phyloP scores from a whole-genome alignment of 352 stramenopile species.

The Phytophthora pseudosyringae region DNA sequence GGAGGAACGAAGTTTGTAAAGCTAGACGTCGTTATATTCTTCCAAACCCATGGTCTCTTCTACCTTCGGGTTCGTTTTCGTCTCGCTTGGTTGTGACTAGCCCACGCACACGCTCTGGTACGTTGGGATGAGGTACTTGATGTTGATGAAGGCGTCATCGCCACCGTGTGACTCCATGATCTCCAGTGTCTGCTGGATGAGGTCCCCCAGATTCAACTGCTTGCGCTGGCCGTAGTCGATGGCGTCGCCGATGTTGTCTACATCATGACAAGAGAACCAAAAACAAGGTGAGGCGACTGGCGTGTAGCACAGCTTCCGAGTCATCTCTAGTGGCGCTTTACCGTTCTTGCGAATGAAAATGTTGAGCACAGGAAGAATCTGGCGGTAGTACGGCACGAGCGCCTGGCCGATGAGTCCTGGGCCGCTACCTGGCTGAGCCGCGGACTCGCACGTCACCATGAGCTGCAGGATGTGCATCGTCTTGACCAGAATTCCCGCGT shows the following conservation, averaged over 20 bases:
- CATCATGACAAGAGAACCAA: not conserved
- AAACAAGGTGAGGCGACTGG: not conserved
- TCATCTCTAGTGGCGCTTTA: constrained; percentile 19
- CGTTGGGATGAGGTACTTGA: constrained; percentile 98
- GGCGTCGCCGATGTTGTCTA: constrained; percentile 95
- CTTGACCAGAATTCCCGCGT: constrained; percentile 95
- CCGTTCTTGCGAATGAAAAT: constrained; percentile 97
- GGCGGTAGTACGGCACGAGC: constrained; percentile 97
- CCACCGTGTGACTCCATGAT: constrained; percentile 96
- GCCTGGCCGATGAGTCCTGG: constrained; percentile 93
- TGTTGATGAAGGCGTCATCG: constrained; percentile 98
- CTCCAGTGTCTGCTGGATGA: constrained; percentile 97
- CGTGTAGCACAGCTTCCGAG: too few species aligned
- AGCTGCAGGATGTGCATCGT: constrained; percentile 97
- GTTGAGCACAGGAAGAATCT: constrained; percentile 97
- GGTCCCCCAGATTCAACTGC: constrained; percentile 94
- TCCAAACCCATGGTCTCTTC: not conserved
- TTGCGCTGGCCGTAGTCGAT: constrained; percentile 98
- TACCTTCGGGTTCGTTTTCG: not conserved
- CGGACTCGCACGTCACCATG: constrained; percentile 94
- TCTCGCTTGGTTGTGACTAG: constrained; percentile 27
- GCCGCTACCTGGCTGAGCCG: constrained; percentile 77
- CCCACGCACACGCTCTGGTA: constrained; percentile 94
- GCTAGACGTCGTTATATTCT: not conserved
- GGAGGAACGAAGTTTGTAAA: not conserved